Evolutionary conservation across 345 rosid species (phyloP), one percentile per base, ranked within the genome.

Genomic region (Corymbia maculata): DNA sequence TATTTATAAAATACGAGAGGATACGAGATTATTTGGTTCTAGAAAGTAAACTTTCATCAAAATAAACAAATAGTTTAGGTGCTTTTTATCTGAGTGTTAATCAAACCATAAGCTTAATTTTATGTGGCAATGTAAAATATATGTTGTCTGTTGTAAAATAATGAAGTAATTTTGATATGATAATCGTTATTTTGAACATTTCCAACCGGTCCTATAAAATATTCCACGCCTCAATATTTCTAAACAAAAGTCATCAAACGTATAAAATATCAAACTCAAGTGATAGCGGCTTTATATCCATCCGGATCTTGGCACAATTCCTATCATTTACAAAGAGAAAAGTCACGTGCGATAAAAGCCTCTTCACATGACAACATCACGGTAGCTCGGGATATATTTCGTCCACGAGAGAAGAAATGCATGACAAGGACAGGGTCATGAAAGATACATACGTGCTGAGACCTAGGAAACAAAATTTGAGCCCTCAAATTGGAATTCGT

Each of bases 21-120:
- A 61, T 0, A 6, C 26, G 0, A 61, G 16, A 6, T 26, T 61
- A 14, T 12, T 3, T 26, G 1, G 2, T 3, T 26, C 12, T 26
- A 4, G 15, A 61, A 61, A 26, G 30, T 61, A 61, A 61, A 55
- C 8, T 59, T 59, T 59, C 15, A 13, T 26, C 68, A 28, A 61
- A 61, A 61, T 61, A 61, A 61, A 6, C 30, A 61, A 61, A 26
- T 11, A 7, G n/a, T 26, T 1, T 5, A 3, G 16, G 1, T 26
- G 26, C 14, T 26, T 61, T 28, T 24, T 57, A 22, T 6, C 13
- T n/a, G 1, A 22, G 13, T n/a, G 13, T 6, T 10, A 57, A 0
- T 26, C 66, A 6, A 61, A 61, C 15, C 68, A 61, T 61, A 6
- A 61, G 30, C 68, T 61, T 26, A 11, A 26, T 61, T 1, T 12